These are phyloP conservation scores for Candida vaughaniae DNA, from an alignment of 805 yeast genomes.

Conservation along the genomic window DNA sequence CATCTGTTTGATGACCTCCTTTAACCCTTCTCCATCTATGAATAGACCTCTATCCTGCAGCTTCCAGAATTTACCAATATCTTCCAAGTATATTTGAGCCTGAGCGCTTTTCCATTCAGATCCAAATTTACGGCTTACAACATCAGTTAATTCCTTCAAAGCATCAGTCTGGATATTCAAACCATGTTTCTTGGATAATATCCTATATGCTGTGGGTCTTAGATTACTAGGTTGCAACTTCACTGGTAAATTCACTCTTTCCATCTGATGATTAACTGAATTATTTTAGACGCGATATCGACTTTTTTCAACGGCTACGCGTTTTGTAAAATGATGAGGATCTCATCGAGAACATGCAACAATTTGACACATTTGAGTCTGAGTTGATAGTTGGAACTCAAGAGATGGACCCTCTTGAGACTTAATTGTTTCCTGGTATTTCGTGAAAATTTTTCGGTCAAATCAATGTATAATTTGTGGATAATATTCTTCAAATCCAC, in stretches of 20 bases:
- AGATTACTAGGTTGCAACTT: slow-evolving; percentile 76
- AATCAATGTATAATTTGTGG: slow-evolving; percentile 9
- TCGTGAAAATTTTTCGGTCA: slow-evolving; percentile 8
- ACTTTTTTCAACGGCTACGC: slow-evolving; percentile 5
- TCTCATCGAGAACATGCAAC: slow-evolving; percentile 13
- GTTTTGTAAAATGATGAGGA: slow-evolving; percentile 10
- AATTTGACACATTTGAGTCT: slow-evolving; percentile 9
- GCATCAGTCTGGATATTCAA: slow-evolving; percentile 88
- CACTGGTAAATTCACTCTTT: slow-evolving; percentile 55
- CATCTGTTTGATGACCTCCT: slow-evolving; percentile 61
- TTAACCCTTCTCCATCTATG: slow-evolving; percentile 71
- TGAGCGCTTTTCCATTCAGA: slow-evolving; percentile 77
- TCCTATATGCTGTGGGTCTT: slow-evolving; percentile 88
- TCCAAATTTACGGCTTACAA: slow-evolving; percentile 76
- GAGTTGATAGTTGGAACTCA: slow-evolving; percentile 12
- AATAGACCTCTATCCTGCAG: slow-evolving; percentile 86
- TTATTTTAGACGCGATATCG: slow-evolving; percentile 3
- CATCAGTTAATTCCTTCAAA: slow-evolving; percentile 65
- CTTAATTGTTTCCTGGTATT: slow-evolving; percentile 2
- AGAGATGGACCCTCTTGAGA: slow-evolving; percentile 5
- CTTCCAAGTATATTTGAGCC: slow-evolving; percentile 67
- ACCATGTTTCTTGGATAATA: slow-evolving; percentile 89
- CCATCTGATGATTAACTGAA: slow-evolving; percentile 12
- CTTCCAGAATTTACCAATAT: slow-evolving; percentile 80
- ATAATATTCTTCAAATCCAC: slow-evolving; percentile 11